phyloP scores from a whole-genome alignment of 2,329 filamentous ascomycete genomes.

The Colletotrichum liaoningense region DNA sequence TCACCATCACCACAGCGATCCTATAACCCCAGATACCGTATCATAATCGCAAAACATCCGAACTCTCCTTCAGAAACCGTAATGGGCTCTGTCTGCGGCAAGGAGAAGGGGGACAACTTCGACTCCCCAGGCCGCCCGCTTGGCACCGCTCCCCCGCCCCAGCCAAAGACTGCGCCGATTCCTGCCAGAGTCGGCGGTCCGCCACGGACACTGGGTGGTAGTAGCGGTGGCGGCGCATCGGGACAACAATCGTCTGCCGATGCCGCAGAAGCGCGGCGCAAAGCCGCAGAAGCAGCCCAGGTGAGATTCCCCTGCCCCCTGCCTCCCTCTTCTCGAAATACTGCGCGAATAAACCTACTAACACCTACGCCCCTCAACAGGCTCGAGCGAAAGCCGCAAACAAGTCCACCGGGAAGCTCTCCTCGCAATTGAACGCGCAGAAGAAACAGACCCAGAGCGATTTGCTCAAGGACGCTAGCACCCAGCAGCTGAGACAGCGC shows the following conservation, averaged over 20 bases:
- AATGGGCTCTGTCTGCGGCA: constrained; percentile 93
- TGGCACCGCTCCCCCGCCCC: constrained; percentile 65
- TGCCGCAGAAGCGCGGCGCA: constrained; percentile 72
- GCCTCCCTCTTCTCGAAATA: constrained; percentile 12
- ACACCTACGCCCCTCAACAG: constrained; percentile 52
- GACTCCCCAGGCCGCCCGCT: constrained; percentile 78
- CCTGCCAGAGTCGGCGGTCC: constrained; percentile 65
- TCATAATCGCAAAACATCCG: background rate
- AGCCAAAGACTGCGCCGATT: constrained; percentile 61
- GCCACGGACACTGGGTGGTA: constrained; percentile 73
- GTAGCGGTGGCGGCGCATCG: constrained; percentile 42
- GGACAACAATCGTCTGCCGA: constrained; percentile 38
- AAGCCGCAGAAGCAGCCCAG: constrained; percentile 86
- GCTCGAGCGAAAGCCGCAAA: constrained; percentile 72
- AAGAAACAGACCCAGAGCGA: constrained; percentile 78
- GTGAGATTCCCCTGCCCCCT: constrained; percentile 58
- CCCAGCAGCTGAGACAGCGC: constrained; percentile 72
- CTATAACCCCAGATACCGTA: background rate
- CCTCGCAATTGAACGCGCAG: constrained; percentile 77
- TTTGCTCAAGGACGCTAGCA: constrained; percentile 75
- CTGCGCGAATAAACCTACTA: background rate
- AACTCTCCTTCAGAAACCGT: constrained; percentile 21
- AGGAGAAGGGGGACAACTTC: constrained; percentile 80
- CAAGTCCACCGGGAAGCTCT: constrained; percentile 75
- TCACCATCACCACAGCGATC: background rate